A percentile compares a stretch with the other conserved stretches of the same genome.
Evolutionary conservation across 441 rosid genomes (phyloP).

Genomic region (Daphne laureola): DNA sequence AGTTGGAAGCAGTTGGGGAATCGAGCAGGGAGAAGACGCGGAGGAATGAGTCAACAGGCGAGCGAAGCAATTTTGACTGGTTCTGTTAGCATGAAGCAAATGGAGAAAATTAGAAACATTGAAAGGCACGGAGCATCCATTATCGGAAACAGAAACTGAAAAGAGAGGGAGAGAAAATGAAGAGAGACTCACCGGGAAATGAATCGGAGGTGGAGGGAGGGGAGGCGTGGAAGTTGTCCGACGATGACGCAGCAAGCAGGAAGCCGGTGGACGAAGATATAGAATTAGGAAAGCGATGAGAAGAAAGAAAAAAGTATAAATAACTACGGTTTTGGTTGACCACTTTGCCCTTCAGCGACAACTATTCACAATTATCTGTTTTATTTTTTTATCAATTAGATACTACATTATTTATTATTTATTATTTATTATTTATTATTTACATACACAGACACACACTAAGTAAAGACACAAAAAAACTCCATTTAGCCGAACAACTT

Average conservation of each 20-base stretch:
- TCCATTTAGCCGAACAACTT: no score
- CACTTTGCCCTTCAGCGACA: no score
- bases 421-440: no score
- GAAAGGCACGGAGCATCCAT: not conserved
- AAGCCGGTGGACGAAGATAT: not conserved
- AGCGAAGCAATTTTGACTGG: not conserved
- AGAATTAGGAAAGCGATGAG: not conserved
- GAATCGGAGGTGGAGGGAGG: not conserved
- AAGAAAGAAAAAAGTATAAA: not conserved
- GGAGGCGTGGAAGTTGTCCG: not conserved
- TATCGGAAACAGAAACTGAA: conserved; percentile 3
- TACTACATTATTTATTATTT: no score
- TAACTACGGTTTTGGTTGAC: no score
- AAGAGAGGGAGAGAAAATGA: not conserved
- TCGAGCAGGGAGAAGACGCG: not conserved
- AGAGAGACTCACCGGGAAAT: not conserved
- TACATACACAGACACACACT: no score
- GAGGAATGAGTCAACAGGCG: not conserved
- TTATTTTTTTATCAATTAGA: no score
- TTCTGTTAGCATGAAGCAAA: no score
- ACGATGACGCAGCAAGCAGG: not conserved
- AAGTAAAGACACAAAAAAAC: no score
- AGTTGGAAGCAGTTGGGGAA: not conserved
- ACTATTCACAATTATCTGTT: no score
- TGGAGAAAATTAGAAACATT: no score